phyloP scores from a whole-genome alignment of 2,329 filamentous ascomycete genomes.

The Dryadomyces sulphureus region DNA sequence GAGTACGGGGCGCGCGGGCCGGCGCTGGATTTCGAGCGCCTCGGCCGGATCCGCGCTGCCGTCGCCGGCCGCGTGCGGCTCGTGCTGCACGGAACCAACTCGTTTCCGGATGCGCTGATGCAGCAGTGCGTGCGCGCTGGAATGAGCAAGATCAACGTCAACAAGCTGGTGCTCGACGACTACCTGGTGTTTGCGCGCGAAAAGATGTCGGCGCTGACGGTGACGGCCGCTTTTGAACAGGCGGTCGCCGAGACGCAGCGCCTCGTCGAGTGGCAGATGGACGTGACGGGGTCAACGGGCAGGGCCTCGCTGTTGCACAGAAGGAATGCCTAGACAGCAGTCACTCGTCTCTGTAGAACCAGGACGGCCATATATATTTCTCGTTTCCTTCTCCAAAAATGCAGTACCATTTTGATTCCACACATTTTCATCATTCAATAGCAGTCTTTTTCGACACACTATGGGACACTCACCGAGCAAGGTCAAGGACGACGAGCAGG shows the following conservation, averaged over 20 bases:
- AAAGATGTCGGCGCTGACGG: constrained; percentile 24
- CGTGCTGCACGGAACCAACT: constrained; percentile 43
- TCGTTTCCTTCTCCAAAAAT: no score
- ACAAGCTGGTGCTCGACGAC: constrained; percentile 20
- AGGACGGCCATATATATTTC: no score
- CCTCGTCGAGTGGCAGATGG: constrained; percentile 29
- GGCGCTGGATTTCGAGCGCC: not conserved
- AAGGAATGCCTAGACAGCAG: not conserved
- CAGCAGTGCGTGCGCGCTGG: constrained; percentile 33
- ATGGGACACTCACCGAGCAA: no score
- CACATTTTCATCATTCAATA: no score
- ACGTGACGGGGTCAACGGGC: constrained; percentile 26
- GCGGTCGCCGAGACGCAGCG: constrained; percentile 28
- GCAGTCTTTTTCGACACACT: no score
- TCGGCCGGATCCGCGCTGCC: not conserved
- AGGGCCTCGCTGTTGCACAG: constrained; percentile 17
- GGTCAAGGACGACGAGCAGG: no score
- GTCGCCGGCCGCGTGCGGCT: constrained; percentile 20
- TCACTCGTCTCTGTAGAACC: no score
- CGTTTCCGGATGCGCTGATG: constrained; percentile 27
- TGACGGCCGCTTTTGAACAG: constrained; percentile 30
- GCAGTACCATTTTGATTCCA: no score
- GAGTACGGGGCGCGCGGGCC: not conserved
- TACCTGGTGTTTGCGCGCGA: constrained; percentile 25
- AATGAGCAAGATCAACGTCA: constrained; percentile 43